Base-by-base conservation (phyloP, 2,329 filamentous ascomycete species). In the Rhinocladiella similis region DNA sequence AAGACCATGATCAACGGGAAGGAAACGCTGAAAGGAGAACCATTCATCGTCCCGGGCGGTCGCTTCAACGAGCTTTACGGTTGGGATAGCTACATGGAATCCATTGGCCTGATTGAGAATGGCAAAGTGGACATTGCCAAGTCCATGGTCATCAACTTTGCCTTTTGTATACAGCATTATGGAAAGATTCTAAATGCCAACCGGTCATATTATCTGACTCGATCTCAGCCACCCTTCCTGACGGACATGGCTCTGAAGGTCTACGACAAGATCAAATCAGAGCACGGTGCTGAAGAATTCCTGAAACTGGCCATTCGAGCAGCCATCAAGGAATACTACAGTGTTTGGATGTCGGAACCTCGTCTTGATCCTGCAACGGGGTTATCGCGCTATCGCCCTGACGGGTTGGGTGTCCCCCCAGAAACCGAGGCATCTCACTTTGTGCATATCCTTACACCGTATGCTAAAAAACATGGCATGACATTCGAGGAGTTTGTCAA, bases 1-100 rank as follows among this genome's bases (percentile, higher is more conserved):
- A 85, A 92, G 69, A 80, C 83, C 41, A 77, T 75, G 12, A 76
- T 77, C 20, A 89, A 88, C 2, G 87, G 87, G 38, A 80, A 89
- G 69, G 84, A 83, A 60, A 88, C 88, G 3, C 77, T 95, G 39
- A 81, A 82, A 35, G 94, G 94, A 2, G 80, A 95, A 56, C 93
- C 94, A 0, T 99, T 97, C 66, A 91, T 97, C n/a, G 94, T 99
- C 2, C 94, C 94, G 0, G 94, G 94, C 57, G 94, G 94, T 20
- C 85, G 94, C 27, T 99, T 99, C 85, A 99, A 99, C 73, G 94
- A 99, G 73, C 76, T 99, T 19, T 99, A 99, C 70, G 93, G 93
- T 46, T 99, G 94, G 94, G 94, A 99, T 74, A 97, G 91, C 71
- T 99, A 97, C 78, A 97, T 99, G 91, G 90, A 93, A 72, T 94